These are phyloP conservation scores for Paecilomyces sp. DNA, from an alignment of 2,329 filamentous ascomycete genomes.

Conservation along the genomic window DNA sequence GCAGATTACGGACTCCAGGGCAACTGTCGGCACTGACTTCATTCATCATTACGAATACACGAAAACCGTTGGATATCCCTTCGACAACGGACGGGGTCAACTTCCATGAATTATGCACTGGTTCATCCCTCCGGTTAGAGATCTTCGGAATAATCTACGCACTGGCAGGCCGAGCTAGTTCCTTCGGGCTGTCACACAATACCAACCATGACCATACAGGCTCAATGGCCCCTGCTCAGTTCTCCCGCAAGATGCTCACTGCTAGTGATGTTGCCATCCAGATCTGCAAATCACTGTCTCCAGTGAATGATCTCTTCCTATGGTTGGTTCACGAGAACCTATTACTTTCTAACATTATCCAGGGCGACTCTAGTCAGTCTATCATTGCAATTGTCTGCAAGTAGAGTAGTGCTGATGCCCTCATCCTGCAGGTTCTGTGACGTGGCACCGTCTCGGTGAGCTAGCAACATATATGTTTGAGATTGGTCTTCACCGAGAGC, in stretches of 20 bases:
- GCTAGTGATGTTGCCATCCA: neutral
- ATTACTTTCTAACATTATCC: neutral
- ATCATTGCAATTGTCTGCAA: too few species aligned
- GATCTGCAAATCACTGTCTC: neutral
- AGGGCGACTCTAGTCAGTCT: neutral
- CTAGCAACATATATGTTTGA: conserved; percentile 19
- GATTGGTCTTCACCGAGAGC: conserved; percentile 18
- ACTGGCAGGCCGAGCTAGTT: neutral
- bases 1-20: too few species aligned
- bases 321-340: neutral
- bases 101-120: neutral
- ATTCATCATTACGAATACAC: conserved; percentile 23
- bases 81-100: neutral
- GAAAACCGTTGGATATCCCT: neutral
- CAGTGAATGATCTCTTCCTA: neutral
- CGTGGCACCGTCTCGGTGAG: conserved; percentile 19
- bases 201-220: neutral
- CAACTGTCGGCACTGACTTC: too few species aligned
- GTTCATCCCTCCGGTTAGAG: neutral
- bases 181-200: neutral
- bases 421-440: conserved; percentile 10
- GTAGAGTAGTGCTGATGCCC: too few species aligned
- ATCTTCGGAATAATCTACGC: neutral
- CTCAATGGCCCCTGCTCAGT: neutral
- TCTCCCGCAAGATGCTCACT: neutral